A percentile compares a stretch with the other conserved stretches of the same genome.
Evolutionary conservation across 805 yeast genomes (phyloP).

Genomic region (Candida nitratophila): DNA sequence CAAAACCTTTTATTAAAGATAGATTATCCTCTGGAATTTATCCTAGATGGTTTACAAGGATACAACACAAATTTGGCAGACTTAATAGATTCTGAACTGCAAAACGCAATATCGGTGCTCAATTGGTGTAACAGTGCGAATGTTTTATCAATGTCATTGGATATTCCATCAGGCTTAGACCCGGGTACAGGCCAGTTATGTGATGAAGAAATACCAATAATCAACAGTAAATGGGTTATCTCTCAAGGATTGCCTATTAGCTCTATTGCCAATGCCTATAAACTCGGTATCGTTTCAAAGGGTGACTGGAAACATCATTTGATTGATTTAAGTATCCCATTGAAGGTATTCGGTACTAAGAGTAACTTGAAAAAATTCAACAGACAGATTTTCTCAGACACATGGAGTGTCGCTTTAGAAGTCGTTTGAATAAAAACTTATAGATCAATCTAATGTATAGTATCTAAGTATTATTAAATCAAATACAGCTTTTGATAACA

Average conservation of each 20-base stretch:
- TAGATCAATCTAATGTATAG: no score
- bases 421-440: constrained; percentile 3
- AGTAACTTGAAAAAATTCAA: constrained; percentile 43
- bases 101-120: constrained; percentile 37
- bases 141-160: constrained; percentile 55
- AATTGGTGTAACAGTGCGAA: constrained; percentile 57
- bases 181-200: constrained; percentile 63
- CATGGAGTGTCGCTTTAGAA: constrained; percentile 16
- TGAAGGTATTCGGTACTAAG: constrained; percentile 36
- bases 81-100: constrained; percentile 36
- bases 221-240: constrained; percentile 51
- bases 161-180: constrained; percentile 78
- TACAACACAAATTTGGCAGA: constrained; percentile 65
- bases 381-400: constrained; percentile 21
- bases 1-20: constrained; percentile 34
- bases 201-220: constrained; percentile 20
- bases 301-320: constrained; percentile 51
- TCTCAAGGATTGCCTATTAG: constrained; percentile 70
- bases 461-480: no score
- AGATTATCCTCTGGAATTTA: constrained; percentile 71
- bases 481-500: no score
- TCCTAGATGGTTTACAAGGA: constrained; percentile 82
- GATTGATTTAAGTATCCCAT: constrained; percentile 68
- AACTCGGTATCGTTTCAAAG: constrained; percentile 40
- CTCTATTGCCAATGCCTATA: constrained; percentile 54